Evolutionary conservation across 116 monocot species (phyloP), one percentile per base, ranked within the genome.

Genomic region (Iris pallida): DNA sequence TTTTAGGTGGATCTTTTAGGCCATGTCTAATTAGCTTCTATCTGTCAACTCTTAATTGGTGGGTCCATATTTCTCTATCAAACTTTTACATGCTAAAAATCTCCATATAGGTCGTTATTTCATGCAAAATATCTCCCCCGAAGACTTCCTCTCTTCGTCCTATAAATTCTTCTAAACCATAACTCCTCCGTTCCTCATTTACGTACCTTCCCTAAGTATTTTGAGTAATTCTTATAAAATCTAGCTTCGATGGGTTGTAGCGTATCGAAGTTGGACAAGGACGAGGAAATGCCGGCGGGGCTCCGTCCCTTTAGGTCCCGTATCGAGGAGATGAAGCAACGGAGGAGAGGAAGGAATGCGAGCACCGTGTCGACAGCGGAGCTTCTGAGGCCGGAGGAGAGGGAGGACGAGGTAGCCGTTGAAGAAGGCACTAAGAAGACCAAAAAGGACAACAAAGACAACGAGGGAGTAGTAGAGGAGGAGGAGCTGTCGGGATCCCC

Each of bases 291-390:
- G 20, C n/a, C 48, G 8, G 0, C 53, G 4, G 18, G 7, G 5
- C 6, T 55, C 14, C 40, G 41, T 13, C 55, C 54, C 3, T 40
- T 42, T 6, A 5, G 30, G 14, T 0, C 6, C 5, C 10, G 16
- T 7, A 54, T 68, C 13, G 54, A 54, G 15, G 55, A 68, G 46
- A 46, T 69, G 9, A 47, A 49, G 68, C 7, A 18, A 5, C 46
- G 45, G 15, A 4, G 45, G 42, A 11, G 47, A 44, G 16, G 10
- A 8, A 42, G 57, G 46, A 20, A 46, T 43, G 43, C 55, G 4
- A 69, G 68, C 57, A 69, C 57, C n/a, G 57, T 57, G 9, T 69
- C 68, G 10, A 69, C 44, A 10, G 45, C 68, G 10, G 68, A 57
- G 57, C 43, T 69, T 5, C 57, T 69, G n/a, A 4, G 19, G 2